These are phyloP conservation scores for Amanita polypyramis DNA, from an alignment of 768 basidiomycete species.

Conservation along the genomic window DNA sequence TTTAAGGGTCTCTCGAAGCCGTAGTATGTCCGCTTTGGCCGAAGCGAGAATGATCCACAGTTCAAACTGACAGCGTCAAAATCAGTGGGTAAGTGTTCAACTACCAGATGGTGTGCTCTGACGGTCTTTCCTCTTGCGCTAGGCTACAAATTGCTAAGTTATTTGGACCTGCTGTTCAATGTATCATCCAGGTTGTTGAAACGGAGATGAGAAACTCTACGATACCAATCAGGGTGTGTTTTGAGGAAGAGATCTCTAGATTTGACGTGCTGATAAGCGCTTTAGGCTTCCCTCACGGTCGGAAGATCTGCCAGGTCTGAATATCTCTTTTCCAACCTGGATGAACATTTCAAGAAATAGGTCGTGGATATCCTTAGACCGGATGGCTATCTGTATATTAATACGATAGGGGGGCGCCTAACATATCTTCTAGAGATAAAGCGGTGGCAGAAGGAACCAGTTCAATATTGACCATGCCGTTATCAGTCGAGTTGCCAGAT, in stretches of 20 bases:
- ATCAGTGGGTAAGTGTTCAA: neutral
- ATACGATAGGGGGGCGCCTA: neutral
- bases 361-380: conserved; percentile 31
- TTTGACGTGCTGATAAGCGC: neutral
- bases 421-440: conserved; percentile 13
- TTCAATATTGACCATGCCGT: conserved; percentile 17
- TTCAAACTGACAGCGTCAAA: conserved; percentile 27
- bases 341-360: conserved; percentile 20
- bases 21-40: conserved; percentile 38
- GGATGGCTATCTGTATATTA: conserved; percentile 30
- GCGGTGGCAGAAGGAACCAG: conserved; percentile 17
- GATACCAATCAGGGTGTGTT: conserved; percentile 2
- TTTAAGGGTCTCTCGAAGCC: conserved; percentile 24
- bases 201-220: neutral
- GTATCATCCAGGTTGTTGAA: conserved; percentile 2
- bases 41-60: conserved; percentile 25
- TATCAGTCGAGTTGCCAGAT: conserved; percentile 8
- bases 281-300: conserved; percentile 33
- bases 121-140: no score
- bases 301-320: conserved; percentile 44
- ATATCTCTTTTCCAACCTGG: conserved; percentile 33
- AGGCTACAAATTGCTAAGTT: neutral
- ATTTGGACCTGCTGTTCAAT: conserved; percentile 3
- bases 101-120: neutral
- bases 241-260: neutral